Conservation (phyloP, 495 filamentous ascomycete genomes). For the Aspergillus cristatus region DNA sequence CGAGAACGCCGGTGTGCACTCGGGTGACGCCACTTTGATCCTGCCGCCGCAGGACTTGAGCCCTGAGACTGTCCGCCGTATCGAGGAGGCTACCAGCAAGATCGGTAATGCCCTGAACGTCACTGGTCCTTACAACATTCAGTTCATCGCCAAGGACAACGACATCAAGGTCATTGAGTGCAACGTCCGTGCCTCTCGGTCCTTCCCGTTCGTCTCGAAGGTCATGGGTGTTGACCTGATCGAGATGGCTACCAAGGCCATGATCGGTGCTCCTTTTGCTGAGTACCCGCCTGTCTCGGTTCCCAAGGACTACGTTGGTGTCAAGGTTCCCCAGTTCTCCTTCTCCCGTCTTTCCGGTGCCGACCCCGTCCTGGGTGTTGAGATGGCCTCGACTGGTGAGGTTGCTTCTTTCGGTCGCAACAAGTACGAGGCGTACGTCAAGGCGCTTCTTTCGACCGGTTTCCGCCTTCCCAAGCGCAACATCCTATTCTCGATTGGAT, state of each 20-base stretch:
- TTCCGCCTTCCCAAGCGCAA: slow-evolving; percentile 96
- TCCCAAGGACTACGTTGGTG: slow-evolving; percentile 77
- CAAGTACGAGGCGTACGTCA: slow-evolving; percentile 96
- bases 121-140: slow-evolving; percentile 96
- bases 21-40: slow-evolving; percentile 91
- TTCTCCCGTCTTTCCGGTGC: slow-evolving; percentile 95
- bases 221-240: slow-evolving; percentile 97
- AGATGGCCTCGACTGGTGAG: slow-evolving; percentile 98
- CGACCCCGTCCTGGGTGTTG: slow-evolving; percentile 92
- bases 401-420: slow-evolving; percentile 93
- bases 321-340: slow-evolving; percentile 98
- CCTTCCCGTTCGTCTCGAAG: slow-evolving; percentile 97
- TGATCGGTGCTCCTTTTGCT: slow-evolving; percentile 72
- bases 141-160: slow-evolving; percentile 99
- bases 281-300: slow-evolving; percentile 72
- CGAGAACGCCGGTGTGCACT: slow-evolving; percentile 96
- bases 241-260: slow-evolving; percentile 97
- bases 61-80: slow-evolving; percentile 76
- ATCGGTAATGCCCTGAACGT: slow-evolving; percentile 93
- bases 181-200: slow-evolving; percentile 91
- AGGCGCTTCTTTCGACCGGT: slow-evolving; percentile 88
- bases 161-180: slow-evolving; percentile 99
- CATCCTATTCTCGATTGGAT: slow-evolving; percentile 89
- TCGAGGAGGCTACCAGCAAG: slow-evolving; percentile 91
- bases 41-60: slow-evolving; percentile 95